Conservation (phyloP, 2,329 filamentous ascomycete species). For the Phaeosphaeriaceae sp. region DNA sequence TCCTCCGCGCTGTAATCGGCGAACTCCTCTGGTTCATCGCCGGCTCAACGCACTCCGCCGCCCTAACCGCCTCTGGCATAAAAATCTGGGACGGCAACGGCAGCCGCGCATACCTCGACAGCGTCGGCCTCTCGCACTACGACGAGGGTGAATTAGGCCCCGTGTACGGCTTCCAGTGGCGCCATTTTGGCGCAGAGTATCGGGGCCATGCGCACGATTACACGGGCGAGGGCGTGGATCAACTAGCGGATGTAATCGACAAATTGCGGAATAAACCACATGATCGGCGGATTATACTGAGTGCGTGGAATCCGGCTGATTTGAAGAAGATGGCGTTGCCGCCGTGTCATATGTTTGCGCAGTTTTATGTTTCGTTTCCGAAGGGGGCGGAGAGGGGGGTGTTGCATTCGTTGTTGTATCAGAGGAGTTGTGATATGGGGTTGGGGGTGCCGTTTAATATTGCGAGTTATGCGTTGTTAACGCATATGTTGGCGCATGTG, state of each 20-base stretch:
- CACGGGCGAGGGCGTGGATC: constrained; percentile 86
- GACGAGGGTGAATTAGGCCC: constrained; percentile 90
- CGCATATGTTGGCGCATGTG: constrained; percentile 91
- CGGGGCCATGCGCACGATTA: constrained; percentile 73
- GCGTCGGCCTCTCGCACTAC: constrained; percentile 78
- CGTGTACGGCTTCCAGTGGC: constrained; percentile 98
- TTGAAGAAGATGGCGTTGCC: constrained; percentile 87
- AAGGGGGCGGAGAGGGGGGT: constrained; percentile 59
- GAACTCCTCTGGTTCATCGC: constrained; percentile 97
- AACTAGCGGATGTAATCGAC: constrained; percentile 86
- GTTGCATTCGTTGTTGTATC: constrained; percentile 88
- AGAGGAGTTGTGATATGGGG: constrained; percentile 95
- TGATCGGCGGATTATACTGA: constrained; percentile 87
- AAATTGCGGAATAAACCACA: constrained; percentile 85
- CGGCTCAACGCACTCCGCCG: constrained; percentile 78
- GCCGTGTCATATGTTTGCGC: constrained; percentile 97
- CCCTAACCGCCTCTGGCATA: constrained; percentile 79
- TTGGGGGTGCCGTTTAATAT: constrained; percentile 98
- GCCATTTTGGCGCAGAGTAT: constrained; percentile 95
- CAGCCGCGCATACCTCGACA: constrained; percentile 87
- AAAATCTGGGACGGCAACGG: constrained; percentile 99
- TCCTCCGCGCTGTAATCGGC: constrained; percentile 84
- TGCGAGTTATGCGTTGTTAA: constrained; percentile 89
- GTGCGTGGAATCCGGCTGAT: constrained; percentile 92
- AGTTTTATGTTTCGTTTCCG: constrained; percentile 89